Evolutionary conservation across 225 moss, liverwort and hornwort genomes (phyloP).

Genomic region (Bryoerythrophyllum caledonicum): DNA sequence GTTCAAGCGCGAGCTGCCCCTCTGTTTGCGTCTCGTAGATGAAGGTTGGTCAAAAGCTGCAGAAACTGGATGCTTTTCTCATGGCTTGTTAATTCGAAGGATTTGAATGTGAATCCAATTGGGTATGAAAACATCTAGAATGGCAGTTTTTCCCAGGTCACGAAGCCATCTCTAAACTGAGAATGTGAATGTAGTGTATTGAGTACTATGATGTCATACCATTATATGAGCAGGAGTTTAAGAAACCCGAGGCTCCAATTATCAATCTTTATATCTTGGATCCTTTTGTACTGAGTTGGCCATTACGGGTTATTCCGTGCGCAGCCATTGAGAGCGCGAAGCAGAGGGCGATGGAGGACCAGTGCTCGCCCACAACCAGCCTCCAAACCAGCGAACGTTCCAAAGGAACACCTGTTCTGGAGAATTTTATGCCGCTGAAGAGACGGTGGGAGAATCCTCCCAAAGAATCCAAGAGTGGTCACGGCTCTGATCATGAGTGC

Average conservation of each 20-base stretch:
- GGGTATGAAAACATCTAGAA: not conserved
- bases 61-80: not conserved
- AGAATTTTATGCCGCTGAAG: not conserved
- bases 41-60: not conserved
- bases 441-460: not conserved
- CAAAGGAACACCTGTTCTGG: not conserved
- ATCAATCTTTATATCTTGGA: not conserved
- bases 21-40: conserved; percentile 11
- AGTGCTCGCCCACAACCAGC: conserved; percentile 7
- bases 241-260: too few relatives aligned
- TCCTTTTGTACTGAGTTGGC: too few relatives aligned
- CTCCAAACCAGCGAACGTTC: conserved; percentile 4
- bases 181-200: too few relatives aligned
- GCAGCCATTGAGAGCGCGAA: not conserved
- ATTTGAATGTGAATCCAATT: not conserved
- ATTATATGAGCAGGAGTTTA: too few relatives aligned
- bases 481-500: not conserved
- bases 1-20: conserved; percentile 7
- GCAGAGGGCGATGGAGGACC: conserved; percentile 3
- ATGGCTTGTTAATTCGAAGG: not conserved
- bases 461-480: conserved; percentile 1
- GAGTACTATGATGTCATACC: too few relatives aligned
- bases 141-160: too few relatives aligned
- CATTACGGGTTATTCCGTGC: not conserved
- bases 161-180: too few relatives aligned